These are phyloP conservation scores for Glaciozyma martinii DNA, from an alignment of 768 basidiomycete species.

Conservation along the genomic window DNA sequence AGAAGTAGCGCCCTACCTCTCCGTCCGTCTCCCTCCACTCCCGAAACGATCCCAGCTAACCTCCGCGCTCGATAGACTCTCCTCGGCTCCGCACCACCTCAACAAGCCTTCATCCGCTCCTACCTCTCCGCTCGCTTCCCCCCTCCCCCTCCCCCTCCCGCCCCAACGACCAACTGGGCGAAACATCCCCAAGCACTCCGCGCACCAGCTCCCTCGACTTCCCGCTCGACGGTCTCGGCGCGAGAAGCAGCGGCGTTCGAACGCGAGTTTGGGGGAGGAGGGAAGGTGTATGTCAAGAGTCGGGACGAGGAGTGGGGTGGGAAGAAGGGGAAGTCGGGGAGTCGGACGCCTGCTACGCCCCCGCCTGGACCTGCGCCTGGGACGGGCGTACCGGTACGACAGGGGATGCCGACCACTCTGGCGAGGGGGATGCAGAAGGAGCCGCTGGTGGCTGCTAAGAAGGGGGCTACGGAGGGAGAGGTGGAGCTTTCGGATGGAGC, in stretches of 20 bases:
- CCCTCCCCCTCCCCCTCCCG: not conserved
- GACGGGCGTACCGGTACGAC: too few relatives aligned
- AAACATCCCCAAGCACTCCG: not conserved
- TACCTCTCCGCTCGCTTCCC: slow-evolving; percentile 14
- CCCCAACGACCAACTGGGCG: not conserved
- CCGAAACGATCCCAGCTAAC: too few relatives aligned
- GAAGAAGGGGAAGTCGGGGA: not conserved
- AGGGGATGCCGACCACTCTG: too few relatives aligned
- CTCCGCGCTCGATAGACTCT: not conserved
- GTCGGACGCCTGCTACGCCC: too few relatives aligned
- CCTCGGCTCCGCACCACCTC: slow-evolving; percentile 4
- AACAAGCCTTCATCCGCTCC: not conserved
- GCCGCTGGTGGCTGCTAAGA: not conserved
- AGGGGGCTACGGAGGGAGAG: not conserved
- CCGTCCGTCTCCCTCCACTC: too few relatives aligned
- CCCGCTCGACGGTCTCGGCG: not conserved
- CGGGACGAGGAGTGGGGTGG: not conserved
- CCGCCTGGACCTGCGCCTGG: too few relatives aligned
- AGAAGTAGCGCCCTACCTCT: too few relatives aligned
- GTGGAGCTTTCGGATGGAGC: slow-evolving; percentile 11
- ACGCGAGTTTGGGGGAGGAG: not conserved
- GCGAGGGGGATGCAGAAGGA: too few relatives aligned
- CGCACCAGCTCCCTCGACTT: not conserved
- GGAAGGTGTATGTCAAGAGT: slow-evolving; percentile 10
- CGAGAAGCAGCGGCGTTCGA: not conserved